A percentile compares a stretch with the other conserved stretches of the same genome.
Conservation (phyloP, 2,329 filamentous ascomycete species). For the Apiospora arundinis region DNA sequence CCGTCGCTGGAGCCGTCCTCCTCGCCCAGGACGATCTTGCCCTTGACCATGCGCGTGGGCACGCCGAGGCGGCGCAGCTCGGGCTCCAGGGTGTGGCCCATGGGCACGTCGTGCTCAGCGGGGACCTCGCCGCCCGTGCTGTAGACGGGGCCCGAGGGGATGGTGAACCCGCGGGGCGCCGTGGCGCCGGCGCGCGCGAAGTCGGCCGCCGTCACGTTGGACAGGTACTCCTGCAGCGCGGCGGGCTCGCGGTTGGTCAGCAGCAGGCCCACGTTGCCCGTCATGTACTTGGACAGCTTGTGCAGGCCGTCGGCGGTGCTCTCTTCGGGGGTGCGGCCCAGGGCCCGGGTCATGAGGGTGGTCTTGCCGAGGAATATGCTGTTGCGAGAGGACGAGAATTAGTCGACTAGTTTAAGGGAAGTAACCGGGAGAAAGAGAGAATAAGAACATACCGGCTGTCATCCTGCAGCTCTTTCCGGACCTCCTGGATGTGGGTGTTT, state of each 20-base stretch:
- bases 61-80: constrained; percentile 88
- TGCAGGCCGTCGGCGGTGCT: constrained; percentile 82
- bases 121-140: constrained; percentile 81
- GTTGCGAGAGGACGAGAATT: constrained; percentile 10
- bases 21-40: constrained; percentile 78
- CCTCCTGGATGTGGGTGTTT: constrained; percentile 93
- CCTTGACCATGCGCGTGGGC: constrained; percentile 87
- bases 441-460: constrained; percentile 74
- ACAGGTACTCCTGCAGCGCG: constrained; percentile 76
- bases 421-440: not conserved
- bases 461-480: constrained; percentile 76
- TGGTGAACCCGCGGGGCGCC: constrained; percentile 76
- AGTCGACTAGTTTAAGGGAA: constrained; percentile 29
- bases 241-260: constrained; percentile 80
- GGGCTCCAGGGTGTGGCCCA: constrained; percentile 89
- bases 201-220: constrained; percentile 75
- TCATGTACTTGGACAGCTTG: constrained; percentile 70
- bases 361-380: constrained; percentile 99
- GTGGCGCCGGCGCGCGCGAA: constrained; percentile 87
- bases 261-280: constrained; percentile 86
- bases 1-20: constrained; percentile 54
- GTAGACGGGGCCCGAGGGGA: constrained; percentile 85
- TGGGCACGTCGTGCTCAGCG: constrained; percentile 80
- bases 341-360: constrained; percentile 96
- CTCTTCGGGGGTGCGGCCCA: constrained; percentile 78